Percentiles rank a stretch among this genome's conserved stretches.
These are phyloP conservation scores for Aspergillus costaricaensis DNA, from an alignment of 2,329 filamentous ascomycete species.

Conservation along the genomic window DNA sequence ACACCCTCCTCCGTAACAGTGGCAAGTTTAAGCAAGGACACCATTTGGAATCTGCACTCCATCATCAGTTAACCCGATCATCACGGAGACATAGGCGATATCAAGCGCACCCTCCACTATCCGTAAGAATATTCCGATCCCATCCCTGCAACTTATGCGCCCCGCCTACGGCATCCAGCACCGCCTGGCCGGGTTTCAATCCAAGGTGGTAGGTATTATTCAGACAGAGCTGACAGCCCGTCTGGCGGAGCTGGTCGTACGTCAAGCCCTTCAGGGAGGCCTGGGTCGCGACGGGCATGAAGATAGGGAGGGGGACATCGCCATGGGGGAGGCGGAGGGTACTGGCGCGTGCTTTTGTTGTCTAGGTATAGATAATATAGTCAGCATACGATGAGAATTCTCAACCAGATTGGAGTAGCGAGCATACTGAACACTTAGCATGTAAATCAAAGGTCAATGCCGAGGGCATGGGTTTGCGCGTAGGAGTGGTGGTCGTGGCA, in stretches of 20 bases:
- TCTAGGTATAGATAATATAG: conserved; percentile 54
- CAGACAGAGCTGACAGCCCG: conserved; percentile 84
- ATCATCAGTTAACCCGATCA: background rate
- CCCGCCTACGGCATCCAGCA: conserved; percentile 82
- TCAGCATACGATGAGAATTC: background rate
- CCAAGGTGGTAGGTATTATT: conserved; percentile 99
- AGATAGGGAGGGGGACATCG: conserved; percentile 83
- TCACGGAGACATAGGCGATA: no score
- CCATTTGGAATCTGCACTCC: conserved; percentile 86
- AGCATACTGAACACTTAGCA: conserved; percentile 74
- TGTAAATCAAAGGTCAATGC: conserved; percentile 78
- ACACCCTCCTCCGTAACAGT: conserved; percentile 95
- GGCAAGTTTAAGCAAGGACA: conserved; percentile 88
- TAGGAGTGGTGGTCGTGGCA: conserved; percentile 16
- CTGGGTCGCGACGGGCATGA: conserved; percentile 98
- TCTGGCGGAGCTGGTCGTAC: conserved; percentile 85
- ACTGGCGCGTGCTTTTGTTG: conserved; percentile 90
- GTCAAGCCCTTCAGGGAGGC: conserved; percentile 93
- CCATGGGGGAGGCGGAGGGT: conserved; percentile 88
- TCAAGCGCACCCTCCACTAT: conserved; percentile 49
- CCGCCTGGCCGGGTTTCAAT: conserved; percentile 88
- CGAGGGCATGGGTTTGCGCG: conserved; percentile 47
- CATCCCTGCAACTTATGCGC: conserved; percentile 95
- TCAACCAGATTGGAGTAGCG: conserved; percentile 30
- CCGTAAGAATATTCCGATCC: conserved; percentile 91